A percentile compares a stretch with the other conserved stretches of the same genome.
Evolutionary conservation across 2,329 filamentous ascomycete genomes (phyloP).

Genomic region (Westerdykella sp.): DNA sequence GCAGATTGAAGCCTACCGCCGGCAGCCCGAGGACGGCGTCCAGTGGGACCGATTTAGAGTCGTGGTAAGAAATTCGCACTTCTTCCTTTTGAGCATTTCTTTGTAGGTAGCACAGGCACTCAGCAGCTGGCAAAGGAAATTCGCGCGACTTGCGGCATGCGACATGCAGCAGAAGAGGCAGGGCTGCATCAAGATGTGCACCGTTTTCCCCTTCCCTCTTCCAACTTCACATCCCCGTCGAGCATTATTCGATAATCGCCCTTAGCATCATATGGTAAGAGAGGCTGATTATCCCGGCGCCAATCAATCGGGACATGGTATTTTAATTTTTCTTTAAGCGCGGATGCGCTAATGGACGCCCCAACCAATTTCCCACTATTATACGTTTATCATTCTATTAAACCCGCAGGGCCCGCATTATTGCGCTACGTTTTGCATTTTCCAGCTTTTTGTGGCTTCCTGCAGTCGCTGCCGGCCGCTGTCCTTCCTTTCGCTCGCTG

Average conservation of each 20-base stretch:
- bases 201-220: not conserved
- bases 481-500: slow-evolving; percentile 1
- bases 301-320: slow-evolving; percentile 25
- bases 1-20: slow-evolving; percentile 15
- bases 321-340: slow-evolving; percentile 34
- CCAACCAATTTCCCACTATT: slow-evolving; percentile 31
- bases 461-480: slow-evolving; percentile 9
- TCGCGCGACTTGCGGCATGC: too few species aligned
- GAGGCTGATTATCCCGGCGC: slow-evolving; percentile 22
- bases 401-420: slow-evolving; percentile 13
- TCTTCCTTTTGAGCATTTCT: not conserved
- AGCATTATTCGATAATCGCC: slow-evolving; percentile 6
- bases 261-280: slow-evolving; percentile 21
- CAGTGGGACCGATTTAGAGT: slow-evolving; percentile 27
- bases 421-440: too few species aligned
- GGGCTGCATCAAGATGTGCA: too few species aligned
- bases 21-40: slow-evolving; percentile 26
- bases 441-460: slow-evolving; percentile 4
- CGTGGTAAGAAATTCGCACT: slow-evolving; percentile 34
- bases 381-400: slow-evolving; percentile 36
- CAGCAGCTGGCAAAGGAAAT: too few species aligned
- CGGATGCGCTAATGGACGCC: slow-evolving; percentile 26
- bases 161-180: slow-evolving; percentile 1
- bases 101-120: not conserved
- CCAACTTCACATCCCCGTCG: slow-evolving; percentile 12